Evolutionary conservation across 2,329 filamentous ascomycete species (phyloP), one percentile per base, ranked within the genome.

Genomic region (Alternaria solani): DNA sequence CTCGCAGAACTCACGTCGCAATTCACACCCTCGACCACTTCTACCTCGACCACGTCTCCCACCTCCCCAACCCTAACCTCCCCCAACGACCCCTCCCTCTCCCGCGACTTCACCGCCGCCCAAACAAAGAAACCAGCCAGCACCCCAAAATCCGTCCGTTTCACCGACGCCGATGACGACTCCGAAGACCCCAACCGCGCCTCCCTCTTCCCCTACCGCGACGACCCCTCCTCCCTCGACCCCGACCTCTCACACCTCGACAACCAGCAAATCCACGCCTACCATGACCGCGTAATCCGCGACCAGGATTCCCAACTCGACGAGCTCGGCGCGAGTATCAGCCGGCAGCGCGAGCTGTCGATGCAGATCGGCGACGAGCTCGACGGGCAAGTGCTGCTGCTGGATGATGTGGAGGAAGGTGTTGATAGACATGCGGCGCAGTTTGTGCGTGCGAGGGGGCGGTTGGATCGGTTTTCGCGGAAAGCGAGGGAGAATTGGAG

Each of bases 281-380:
- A 96, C 79, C 95, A 99, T 80, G 83, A 85, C 57, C 88, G 88
- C 63, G 88, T 97, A 26, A 83, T 99, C 38, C 85, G 86, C n/a
- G 89, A 97, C 63, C 95, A 99, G 80, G 95, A 99, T 75, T 91
- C 92, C 66, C 93, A 97, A 78, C 85, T 99, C n/a, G 94, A 98
- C 77, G 85, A 86, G 9, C 83, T 99, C 4, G 92, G 94, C n/a
- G 87, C 89, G 72, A 92, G 88, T 59, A 97, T 99, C 68, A 87
- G 91, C 4, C 88, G 95, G 39, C 95, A 98, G 82, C 86, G 96
- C 51, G 92, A 98, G 81, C 84, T 99, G 63, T 94, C 91, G 75
- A 96, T 97, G 82, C 92, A 95, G 81, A 98, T 99, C 72, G 94
- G 95, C 30, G 92, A 97, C 77, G 95, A 99, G 83, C 85, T 99